These are phyloP conservation scores for Fagopyrum esculentum DNA, from an alignment of 148 eudicot species.

Conservation along the genomic window DNA sequence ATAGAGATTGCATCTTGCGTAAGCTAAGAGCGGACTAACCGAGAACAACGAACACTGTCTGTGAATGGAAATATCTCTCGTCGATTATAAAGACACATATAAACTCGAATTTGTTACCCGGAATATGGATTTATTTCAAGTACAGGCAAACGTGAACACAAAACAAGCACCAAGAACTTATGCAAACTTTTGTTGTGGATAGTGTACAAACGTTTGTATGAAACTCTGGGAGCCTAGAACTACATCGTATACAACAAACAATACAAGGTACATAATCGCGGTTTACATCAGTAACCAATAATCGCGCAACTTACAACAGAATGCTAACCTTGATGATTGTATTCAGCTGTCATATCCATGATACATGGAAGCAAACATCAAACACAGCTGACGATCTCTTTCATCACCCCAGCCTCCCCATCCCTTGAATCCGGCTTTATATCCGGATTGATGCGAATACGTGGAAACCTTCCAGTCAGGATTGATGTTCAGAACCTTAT, in stretches of 20 bases:
- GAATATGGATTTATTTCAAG: background rate
- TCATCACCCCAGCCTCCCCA: slow-evolving; percentile 99
- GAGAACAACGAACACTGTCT: too few relatives aligned
- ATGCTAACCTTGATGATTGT: background rate
- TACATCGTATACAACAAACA: background rate
- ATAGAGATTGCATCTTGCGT: background rate
- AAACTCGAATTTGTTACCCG: too few relatives aligned
- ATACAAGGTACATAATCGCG: background rate
- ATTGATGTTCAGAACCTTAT: slow-evolving; percentile 48
- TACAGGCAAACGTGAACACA: background rate
- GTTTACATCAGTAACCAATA: background rate
- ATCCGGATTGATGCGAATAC: slow-evolving; percentile 56
- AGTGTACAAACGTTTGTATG: background rate
- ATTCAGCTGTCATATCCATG: slow-evolving; percentile 3
- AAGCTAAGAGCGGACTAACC: background rate
- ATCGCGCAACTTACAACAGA: background rate
- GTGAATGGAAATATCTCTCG: too few relatives aligned
- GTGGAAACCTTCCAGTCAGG: slow-evolving; percentile 56
- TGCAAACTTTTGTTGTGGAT: background rate
- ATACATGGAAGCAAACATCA: slow-evolving; percentile 83
- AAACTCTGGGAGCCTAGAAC: background rate
- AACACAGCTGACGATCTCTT: slow-evolving; percentile 68
- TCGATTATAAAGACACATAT: too few relatives aligned
- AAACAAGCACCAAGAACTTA: background rate
- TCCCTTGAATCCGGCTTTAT: slow-evolving; percentile 81